Base-by-base conservation (phyloP, 257 asterid genomes). In the Capsicum baccatum region DNA sequence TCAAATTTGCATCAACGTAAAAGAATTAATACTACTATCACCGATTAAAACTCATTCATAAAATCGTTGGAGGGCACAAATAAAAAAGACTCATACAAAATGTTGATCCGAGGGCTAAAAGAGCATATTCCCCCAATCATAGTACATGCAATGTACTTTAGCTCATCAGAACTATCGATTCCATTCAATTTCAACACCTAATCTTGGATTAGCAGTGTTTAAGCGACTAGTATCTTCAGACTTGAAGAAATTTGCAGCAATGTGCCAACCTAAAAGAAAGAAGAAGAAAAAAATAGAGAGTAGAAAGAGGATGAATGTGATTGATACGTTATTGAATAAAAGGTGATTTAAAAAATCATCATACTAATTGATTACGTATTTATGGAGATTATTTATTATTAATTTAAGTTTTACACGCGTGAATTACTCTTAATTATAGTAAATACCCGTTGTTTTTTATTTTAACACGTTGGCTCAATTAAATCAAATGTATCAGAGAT, bases 131-230 rank as follows among this genome's bases (percentile, higher is more conserved):
- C 42, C 33, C 39, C 48, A 5, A 54, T 26, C 26, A 16, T 76
- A 76, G 63, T 52, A 52, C 64, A 54, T 15, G 21, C 26, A 14
- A 76, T 2, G 48, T 76, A 4, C 48, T 4, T 1, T 54, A 76
- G 47, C 64, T n/a, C 1, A 39, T 21, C 48, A 17, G 58, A 79
- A 57, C 79, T 92, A 96, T 88, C 97, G 86, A 90, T 83, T 93
- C 99, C 98, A 96, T 88, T 96, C 99, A 80, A 80, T 87, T 52
- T 94, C 98, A 7, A 89, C 91, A 66, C 90, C 89, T 58, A 94
- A 91, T 88, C 91, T 91, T 35, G 98, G 87, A 88, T 88, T 92
- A 6, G 87, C 85, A 68, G 70, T 89, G 91, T 90, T 91, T 47
- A 58, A 59, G 44, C 93, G 90, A 84, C 83, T 90, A 79, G 91